Conservation (phyloP, 805 yeast genomes). For the Metschnikowia colocasiae region DNA sequence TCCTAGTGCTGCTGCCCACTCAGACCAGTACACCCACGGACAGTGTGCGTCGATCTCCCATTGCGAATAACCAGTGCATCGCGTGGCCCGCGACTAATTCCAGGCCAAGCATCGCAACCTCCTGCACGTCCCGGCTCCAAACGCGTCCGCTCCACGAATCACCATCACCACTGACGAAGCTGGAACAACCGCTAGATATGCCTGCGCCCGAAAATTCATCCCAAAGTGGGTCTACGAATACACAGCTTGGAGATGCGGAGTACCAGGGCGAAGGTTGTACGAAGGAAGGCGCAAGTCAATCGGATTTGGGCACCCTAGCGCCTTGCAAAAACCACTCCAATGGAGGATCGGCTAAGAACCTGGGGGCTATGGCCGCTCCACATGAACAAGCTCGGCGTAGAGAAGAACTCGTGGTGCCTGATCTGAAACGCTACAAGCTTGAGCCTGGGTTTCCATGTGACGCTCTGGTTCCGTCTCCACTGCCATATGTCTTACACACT, state of each 20-base stretch:
- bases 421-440: not conserved
- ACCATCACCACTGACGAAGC: not conserved
- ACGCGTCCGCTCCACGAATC: slow-evolving; percentile 3
- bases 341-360: not conserved
- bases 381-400: not conserved
- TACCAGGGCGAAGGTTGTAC: not conserved
- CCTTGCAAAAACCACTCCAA: not conserved
- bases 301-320: not conserved
- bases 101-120: slow-evolving; percentile 3
- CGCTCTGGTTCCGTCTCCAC: not conserved
- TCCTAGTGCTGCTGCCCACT: too few species aligned
- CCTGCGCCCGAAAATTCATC: not conserved
- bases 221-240: not conserved
- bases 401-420: not conserved
- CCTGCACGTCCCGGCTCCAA: slow-evolving; percentile 4
- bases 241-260: not conserved
- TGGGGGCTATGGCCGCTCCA: not conserved
- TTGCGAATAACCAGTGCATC: not conserved
- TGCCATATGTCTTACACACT: not conserved
- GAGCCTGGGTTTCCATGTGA: not conserved
- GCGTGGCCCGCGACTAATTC: not conserved
- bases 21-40: not conserved
- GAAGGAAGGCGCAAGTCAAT: not conserved
- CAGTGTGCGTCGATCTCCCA: too few species aligned
- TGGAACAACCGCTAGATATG: slow-evolving; percentile 3